Base-by-base conservation (phyloP, 208 protist species). In the Sergeia podlipaevii region DNA sequence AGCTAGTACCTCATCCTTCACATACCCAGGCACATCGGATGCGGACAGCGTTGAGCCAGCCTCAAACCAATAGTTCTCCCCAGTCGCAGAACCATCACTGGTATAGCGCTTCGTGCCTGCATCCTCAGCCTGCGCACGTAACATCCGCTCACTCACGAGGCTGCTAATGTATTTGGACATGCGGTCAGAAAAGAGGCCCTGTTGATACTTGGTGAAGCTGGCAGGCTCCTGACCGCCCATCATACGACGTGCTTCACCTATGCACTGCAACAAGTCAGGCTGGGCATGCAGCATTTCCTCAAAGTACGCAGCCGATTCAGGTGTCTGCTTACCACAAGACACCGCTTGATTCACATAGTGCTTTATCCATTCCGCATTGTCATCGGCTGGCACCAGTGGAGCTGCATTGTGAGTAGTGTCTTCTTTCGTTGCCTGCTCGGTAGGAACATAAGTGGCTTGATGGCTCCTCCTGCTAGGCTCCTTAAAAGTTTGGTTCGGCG, bases 41-140 rank as follows among this genome's bases (percentile, higher is more conserved):
- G 80, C 89, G 20, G 70, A 32, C 13, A 94, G 64, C 32, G 70
- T 81, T 47, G 74, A 76, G 34, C 80, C 79, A 2, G 75, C 80
- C 62, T 94, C 87, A 44, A 88, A 84, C 84, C 87, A 94, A 59
- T 91, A 91, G 46, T 91, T 79, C 52, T 94, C 83, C 0, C 84
- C 84, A 2, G 87, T 94, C 0, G 83, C 75, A 0, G 73, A 77
- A n/a, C 87, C 87, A 17, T 91, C 79, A 41, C 88, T 67, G 10
- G 74, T 79, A 67, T 85, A 80, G 21, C 59, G 70, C 52, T 74
- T 75, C 26, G 73, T 74, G 26, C 51, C 51, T 29, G 66, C 36
- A 60, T 91, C 76, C 64, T 91, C 83, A 18, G 49, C 37, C 39
- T 79, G 69, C 15, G 60, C 71, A 15, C 55, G 62, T 64, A 82